A percentile compares a stretch with the other conserved stretches of the same genome.
Evolutionary conservation across 2,329 filamentous ascomycete genomes (phyloP).

Genomic region (Fusarium penzigii): DNA sequence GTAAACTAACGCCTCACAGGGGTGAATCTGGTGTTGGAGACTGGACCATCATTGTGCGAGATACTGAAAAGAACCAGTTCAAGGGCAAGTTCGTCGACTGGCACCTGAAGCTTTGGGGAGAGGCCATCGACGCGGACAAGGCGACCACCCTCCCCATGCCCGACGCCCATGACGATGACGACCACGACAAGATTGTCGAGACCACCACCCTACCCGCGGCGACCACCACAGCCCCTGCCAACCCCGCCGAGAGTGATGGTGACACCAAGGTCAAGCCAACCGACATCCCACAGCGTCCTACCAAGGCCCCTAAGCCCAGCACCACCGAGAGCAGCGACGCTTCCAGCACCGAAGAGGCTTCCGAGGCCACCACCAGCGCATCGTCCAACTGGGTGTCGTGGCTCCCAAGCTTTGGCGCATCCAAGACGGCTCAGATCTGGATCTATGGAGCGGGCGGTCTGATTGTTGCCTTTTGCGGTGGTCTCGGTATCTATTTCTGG

Average conservation of each 20-base stretch:
- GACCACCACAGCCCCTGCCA: constrained; percentile 55
- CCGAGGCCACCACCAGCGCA: constrained; percentile 45
- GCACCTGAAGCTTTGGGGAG: constrained; percentile 93
- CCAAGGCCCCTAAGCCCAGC: constrained; percentile 48
- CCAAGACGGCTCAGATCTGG: constrained; percentile 86
- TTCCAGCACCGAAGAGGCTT: constrained; percentile 32
- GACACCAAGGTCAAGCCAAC: constrained; percentile 49
- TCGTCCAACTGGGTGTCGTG: constrained; percentile 79
- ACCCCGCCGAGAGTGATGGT: constrained; percentile 45
- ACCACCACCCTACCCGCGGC: constrained; percentile 57
- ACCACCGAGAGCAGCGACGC: constrained; percentile 28
- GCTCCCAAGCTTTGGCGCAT: constrained; percentile 88
- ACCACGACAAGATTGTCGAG: constrained; percentile 69
- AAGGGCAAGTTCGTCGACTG: constrained; percentile 84
- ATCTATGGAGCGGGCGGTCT: constrained; percentile 86
- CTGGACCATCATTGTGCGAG: constrained; percentile 90
- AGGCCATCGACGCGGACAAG: constrained; percentile 74
- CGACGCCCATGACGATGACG: constrained; percentile 76
- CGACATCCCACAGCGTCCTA: constrained; percentile 66
- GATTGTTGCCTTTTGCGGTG: constrained; percentile 80
- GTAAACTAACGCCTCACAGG: constrained; percentile 51
- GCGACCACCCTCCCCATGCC: constrained; percentile 80
- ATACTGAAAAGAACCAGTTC: constrained; percentile 75
- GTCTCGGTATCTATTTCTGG: constrained; percentile 79
- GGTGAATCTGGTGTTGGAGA: constrained; percentile 84